A percentile compares a stretch with the other conserved stretches of the same genome.
These are phyloP conservation scores for Penicillium sp. DNA, from an alignment of 2,329 filamentous ascomycete species.

Conservation along the genomic window DNA sequence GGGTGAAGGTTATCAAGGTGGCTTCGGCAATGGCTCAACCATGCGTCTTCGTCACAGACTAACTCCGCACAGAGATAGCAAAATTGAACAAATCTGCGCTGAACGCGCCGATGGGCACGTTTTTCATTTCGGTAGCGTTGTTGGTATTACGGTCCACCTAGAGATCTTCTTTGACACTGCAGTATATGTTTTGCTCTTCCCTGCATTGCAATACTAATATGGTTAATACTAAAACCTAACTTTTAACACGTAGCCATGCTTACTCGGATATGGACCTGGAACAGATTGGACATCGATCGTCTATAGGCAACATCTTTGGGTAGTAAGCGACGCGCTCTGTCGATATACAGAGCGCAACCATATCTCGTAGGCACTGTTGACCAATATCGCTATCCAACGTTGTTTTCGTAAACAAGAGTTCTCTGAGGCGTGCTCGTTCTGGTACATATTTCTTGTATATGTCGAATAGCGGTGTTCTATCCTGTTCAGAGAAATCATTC, in stretches of 20 bases:
- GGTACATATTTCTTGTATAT: slow-evolving; percentile 21
- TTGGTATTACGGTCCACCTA: neutral
- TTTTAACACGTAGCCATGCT: neutral
- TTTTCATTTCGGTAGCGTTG: neutral
- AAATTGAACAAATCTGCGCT: neutral
- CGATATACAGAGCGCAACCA: neutral
- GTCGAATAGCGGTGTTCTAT: slow-evolving; percentile 18
- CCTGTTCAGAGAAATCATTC: slow-evolving; percentile 18
- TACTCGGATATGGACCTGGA: neutral
- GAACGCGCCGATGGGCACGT: neutral
- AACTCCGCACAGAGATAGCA: neutral
- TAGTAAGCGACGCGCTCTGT: neutral
- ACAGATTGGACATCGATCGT: neutral
- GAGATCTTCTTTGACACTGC: neutral
- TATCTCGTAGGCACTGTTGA: slow-evolving; percentile 19
- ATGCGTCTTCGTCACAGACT: neutral
- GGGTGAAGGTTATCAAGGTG: neutral
- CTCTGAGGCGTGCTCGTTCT: slow-evolving; percentile 7
- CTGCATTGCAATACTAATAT: neutral
- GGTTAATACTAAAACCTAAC: neutral
- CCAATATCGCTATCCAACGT: slow-evolving; percentile 18
- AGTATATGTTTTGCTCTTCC: neutral
- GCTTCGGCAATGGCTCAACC: neutral
- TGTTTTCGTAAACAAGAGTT: slow-evolving; percentile 17
- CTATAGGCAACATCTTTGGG: neutral